A percentile compares a stretch with the other conserved stretches of the same genome.
phyloP scores from a whole-genome alignment of 2,329 filamentous ascomycete genomes.

The Fusarium concolor region DNA sequence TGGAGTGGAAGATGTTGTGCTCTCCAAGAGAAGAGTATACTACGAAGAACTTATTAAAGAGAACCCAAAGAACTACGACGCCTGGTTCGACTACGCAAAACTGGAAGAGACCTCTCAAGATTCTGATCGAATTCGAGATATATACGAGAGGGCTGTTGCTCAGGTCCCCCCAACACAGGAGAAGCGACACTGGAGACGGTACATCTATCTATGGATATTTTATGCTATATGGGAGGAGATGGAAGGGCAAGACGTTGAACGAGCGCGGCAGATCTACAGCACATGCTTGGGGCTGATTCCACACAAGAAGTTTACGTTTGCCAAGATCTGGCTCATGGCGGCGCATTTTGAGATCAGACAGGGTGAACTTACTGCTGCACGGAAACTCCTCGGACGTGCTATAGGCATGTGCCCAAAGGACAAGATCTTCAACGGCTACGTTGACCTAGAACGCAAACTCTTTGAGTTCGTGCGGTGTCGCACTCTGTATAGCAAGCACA shows the following conservation, averaged over 20 bases:
- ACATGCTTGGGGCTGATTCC: constrained; percentile 89
- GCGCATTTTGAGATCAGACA: constrained; percentile 95
- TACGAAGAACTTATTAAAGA: constrained; percentile 96
- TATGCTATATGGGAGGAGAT: constrained; percentile 97
- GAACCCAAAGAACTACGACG: constrained; percentile 96
- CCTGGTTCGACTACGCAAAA: constrained; percentile 95
- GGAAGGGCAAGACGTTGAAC: constrained; percentile 79
- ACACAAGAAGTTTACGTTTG: constrained; percentile 97
- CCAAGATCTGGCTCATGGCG: constrained; percentile 94
- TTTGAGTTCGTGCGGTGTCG: constrained; percentile 95
- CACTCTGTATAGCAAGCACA: constrained; percentile 91
- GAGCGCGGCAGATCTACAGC: constrained; percentile 90
- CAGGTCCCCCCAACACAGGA: constrained; percentile 95
- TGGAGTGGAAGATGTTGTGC: constrained; percentile 92
- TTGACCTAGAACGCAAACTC: constrained; percentile 90
- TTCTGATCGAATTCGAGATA: constrained; percentile 84
- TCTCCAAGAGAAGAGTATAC: constrained; percentile 91
- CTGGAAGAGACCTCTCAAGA: constrained; percentile 90
- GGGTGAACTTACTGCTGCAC: constrained; percentile 79
- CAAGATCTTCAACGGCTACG: constrained; percentile 92
- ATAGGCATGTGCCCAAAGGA: constrained; percentile 97
- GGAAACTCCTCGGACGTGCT: constrained; percentile 89
- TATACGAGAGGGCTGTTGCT: constrained; percentile 95
- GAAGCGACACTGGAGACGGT: constrained; percentile 96
- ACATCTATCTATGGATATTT: constrained; percentile 98